Evolutionary conservation across 2,329 filamentous ascomycete species (phyloP), one percentile per base, ranked within the genome.

Genomic region (Alternaria ethzedia): DNA sequence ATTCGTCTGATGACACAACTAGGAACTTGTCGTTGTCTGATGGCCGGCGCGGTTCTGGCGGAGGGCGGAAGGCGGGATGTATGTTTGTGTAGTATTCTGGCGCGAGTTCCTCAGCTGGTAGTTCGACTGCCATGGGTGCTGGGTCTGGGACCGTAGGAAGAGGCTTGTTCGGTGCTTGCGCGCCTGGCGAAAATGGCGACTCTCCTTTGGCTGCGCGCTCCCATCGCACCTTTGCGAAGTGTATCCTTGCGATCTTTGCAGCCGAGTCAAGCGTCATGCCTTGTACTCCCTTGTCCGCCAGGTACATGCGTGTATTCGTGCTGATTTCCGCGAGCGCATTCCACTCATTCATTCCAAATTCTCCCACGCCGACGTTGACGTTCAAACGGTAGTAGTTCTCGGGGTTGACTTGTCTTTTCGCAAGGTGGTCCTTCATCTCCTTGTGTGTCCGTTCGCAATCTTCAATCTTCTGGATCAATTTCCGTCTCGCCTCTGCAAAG

Each of bases 321-420:
- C 93, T 97, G 81, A 99, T 98, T 56, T 97, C 95, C 25, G 92
- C 91, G n/a, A 98, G 83, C 4, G 94, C 89, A 73, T 93, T 88
- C 96, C 96, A 99, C 78, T 98, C 96, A 77, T 98, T 99, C 94
- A 99, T 98, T 55, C 92, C 95, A 78, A 97, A 98, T 76, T 98
- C 96, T 57, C 95, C 94, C 4, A 98, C 94, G 1, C 95, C 96
- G 15, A 97, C 90, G 76, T 98, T 94, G 44, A 98, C 96, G 69
- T 99, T 99, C n/a, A 98, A 84, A 8, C 96, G 91, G 79, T 94
- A 97, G 82, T 99, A 99, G 78, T 96, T 93, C 62, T 97, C 94
- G 55, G 88, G 87, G 72, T 91, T 94, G 63, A 98, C 92, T 25
- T 91, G 89, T 32, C 94, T 89, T 78, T 90, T 91, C 7, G 87